Evolutionary conservation across 1,139 yeast genomes (phyloP).

Genomic region (Lodderomyces elongisporus): DNA sequence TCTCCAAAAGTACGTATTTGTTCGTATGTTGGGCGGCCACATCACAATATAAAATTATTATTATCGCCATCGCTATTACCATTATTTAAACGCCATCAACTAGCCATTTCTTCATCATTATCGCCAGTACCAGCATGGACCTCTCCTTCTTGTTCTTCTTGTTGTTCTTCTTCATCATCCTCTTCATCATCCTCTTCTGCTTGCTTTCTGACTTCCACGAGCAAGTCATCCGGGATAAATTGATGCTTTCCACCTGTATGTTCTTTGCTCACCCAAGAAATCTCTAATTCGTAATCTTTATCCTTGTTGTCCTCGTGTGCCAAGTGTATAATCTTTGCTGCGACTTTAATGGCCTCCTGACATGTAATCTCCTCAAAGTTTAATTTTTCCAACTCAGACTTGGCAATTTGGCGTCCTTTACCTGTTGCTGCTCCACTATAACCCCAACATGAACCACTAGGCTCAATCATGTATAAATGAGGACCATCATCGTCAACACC

Average conservation of each 20-base stretch:
- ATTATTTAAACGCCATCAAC: too few species aligned
- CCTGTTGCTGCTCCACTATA: slow-evolving; percentile 97
- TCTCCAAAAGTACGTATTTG: too few species aligned
- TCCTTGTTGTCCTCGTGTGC: slow-evolving; percentile 98
- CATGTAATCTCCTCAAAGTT: slow-evolving; percentile 66
- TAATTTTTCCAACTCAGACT: slow-evolving; percentile 89
- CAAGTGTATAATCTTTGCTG: slow-evolving; percentile 85
- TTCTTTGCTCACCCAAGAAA: slow-evolving; percentile 72
- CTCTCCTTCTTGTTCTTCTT: too few species aligned
- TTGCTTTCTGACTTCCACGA: slow-evolving; percentile 74
- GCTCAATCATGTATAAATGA: slow-evolving; percentile 94
- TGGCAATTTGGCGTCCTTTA: slow-evolving; percentile 95
- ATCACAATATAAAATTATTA: too few species aligned
- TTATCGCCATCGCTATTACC: too few species aligned
- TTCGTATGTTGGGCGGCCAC: too few species aligned
- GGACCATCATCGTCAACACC: slow-evolving; percentile 89
- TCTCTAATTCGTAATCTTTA: slow-evolving; percentile 91
- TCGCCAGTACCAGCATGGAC: too few species aligned
- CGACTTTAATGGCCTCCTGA: slow-evolving; percentile 83
- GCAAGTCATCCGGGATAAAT: slow-evolving; percentile 69
- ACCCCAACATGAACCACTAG: slow-evolving; percentile 97
- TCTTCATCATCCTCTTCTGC: slow-evolving; percentile 84
- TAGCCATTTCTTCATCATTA: too few species aligned
- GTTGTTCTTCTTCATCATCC: slow-evolving; percentile 53
- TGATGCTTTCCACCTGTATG: slow-evolving; percentile 82